Evolutionary conservation across 179 eudicot species (phyloP).

Genomic region (Patellifolia procumbens): DNA sequence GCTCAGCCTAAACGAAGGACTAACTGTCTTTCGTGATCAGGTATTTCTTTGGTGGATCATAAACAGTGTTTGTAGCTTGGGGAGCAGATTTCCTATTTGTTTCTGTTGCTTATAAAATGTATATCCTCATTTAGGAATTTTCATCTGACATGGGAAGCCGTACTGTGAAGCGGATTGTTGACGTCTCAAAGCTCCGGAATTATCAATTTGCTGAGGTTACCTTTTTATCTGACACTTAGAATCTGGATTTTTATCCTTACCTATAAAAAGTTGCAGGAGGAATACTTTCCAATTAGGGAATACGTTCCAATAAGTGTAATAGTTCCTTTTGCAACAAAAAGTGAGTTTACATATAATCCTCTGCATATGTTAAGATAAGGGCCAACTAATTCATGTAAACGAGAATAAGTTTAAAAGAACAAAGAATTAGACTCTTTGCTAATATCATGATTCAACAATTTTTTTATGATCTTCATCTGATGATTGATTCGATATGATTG

Average conservation of each 20-base stretch:
- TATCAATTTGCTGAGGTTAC: constrained; percentile 88
- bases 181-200: constrained; percentile 81
- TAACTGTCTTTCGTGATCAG: constrained; percentile 99
- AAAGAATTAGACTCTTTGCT: constrained; percentile 2
- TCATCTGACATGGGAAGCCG: constrained; percentile 98
- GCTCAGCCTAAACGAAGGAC: constrained; percentile 97
- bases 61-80: neutral
- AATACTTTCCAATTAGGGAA: constrained; percentile 6
- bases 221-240: neutral
- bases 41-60: constrained; percentile 36
- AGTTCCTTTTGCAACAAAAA: neutral
- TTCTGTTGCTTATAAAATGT: neutral
- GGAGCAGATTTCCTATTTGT: neutral
- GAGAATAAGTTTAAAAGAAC: constrained; percentile 7
- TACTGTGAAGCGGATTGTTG: constrained; percentile 83
- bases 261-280: neutral
- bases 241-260: constrained; percentile 1
- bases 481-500: constrained; percentile 2
- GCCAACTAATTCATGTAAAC: neutral
- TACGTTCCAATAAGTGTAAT: neutral
- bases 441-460: constrained; percentile 2
- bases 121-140: constrained; percentile 63
- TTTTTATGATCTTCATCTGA: constrained; percentile 1
- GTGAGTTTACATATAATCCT: constrained; percentile 1
- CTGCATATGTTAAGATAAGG: constrained; percentile 2